Percentiles rank a stretch among this genome's conserved stretches.
These are phyloP conservation scores for Bruguiera sexangula DNA, from an alignment of 345 rosid genomes.

Conservation along the genomic window DNA sequence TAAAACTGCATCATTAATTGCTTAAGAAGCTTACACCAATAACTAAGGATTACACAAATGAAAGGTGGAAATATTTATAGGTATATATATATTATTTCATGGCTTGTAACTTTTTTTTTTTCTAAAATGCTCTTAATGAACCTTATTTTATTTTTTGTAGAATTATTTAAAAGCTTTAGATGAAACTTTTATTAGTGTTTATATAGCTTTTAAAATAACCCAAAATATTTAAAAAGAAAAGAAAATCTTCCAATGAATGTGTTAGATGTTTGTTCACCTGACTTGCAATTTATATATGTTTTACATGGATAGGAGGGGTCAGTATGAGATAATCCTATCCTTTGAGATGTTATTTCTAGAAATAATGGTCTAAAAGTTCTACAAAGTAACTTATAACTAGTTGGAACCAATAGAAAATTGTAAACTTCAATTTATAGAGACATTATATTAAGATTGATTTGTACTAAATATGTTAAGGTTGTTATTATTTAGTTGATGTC, in stretches of 20 bases:
- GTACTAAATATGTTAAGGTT: neutral
- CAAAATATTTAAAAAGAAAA: neutral
- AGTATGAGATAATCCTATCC: neutral
- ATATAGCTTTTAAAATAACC: neutral
- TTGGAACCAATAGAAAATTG: too few species aligned
- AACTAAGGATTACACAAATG: neutral
- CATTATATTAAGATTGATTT: too few species aligned
- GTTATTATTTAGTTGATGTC: conserved; percentile 4
- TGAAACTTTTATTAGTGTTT: neutral
- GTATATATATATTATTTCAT: neutral
- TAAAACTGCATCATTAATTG: neutral
- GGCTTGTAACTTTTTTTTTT: neutral
- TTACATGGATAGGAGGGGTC: neutral
- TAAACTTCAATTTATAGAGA: too few species aligned
- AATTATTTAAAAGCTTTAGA: neutral
- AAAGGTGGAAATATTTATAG: neutral
- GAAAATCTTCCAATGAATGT: neutral
- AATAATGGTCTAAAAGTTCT: neutral
- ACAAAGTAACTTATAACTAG: too few species aligned
- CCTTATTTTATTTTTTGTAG: neutral
- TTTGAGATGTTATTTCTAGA: neutral
- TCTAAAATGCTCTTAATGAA: neutral
- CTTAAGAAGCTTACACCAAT: neutral
- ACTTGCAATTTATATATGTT: neutral
- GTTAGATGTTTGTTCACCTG: neutral